These are phyloP conservation scores for Rhodamnia argentea DNA, from an alignment of 345 rosid species.

Conservation along the genomic window DNA sequence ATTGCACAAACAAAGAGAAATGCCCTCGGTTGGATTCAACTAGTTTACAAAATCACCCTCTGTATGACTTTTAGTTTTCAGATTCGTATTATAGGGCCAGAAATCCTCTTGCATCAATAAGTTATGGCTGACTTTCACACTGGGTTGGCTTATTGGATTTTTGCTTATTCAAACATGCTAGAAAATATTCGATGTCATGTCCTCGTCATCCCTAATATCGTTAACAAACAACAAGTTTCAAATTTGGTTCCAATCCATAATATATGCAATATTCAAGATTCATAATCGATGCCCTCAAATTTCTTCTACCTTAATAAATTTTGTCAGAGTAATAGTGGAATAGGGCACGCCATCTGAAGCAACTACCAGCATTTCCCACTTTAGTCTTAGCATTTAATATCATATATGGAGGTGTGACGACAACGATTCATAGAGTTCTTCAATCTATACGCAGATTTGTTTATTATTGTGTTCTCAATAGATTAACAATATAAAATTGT, in stretches of 20 bases:
- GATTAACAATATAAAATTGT: not conserved
- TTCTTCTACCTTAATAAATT: not conserved
- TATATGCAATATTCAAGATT: not conserved
- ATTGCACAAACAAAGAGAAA: not conserved
- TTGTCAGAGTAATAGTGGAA: not conserved
- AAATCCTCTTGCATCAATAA: not conserved
- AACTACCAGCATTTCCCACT: not conserved
- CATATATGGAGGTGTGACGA: not conserved
- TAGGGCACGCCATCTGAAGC: not conserved
- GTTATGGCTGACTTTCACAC: not conserved
- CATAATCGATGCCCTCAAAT: not conserved
- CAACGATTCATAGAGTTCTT: not conserved
- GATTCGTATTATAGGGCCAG: accelerated
- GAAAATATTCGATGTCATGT: not conserved
- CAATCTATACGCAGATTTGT: not conserved
- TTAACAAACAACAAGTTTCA: not conserved
- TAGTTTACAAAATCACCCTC: not conserved
- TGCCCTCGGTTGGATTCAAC: accelerated
- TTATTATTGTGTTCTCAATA: not conserved
- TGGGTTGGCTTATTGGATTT: not conserved
- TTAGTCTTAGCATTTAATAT: not conserved
- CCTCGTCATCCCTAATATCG: not conserved
- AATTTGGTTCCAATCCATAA: not conserved
- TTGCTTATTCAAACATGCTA: not conserved
- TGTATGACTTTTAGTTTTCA: accelerated